phyloP scores from a whole-genome alignment of 2,329 filamentous ascomycete species.

The Nemania sp. region DNA sequence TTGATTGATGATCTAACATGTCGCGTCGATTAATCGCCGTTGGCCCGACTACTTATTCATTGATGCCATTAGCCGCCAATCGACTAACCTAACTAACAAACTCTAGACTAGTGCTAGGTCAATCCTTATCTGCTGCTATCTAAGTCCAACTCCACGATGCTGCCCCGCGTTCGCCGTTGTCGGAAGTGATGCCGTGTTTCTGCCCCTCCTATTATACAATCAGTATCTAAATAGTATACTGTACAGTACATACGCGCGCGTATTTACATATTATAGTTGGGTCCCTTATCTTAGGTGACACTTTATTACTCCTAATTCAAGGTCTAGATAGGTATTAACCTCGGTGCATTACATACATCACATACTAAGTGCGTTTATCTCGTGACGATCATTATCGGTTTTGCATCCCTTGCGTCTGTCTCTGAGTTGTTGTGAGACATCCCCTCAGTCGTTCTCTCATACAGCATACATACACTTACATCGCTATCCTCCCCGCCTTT shows the following conservation, averaged over 20 bases:
- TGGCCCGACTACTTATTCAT: background rate
- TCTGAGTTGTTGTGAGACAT: background rate
- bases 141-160: slow-evolving; percentile 12
- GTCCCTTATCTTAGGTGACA: slow-evolving; percentile 20
- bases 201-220: slow-evolving; percentile 29
- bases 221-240: background rate
- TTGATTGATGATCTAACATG: background rate
- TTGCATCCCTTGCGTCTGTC: too few species aligned
- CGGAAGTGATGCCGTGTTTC: slow-evolving; percentile 30
- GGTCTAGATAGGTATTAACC: slow-evolving; percentile 3
- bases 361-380: slow-evolving; percentile 1
- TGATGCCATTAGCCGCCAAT: background rate
- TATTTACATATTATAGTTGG: background rate
- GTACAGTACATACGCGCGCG: background rate
- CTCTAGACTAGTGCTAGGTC: background rate
- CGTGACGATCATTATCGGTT: slow-evolving; percentile 5
- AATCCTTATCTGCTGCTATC: slow-evolving; percentile 25
- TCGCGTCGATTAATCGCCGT: background rate
- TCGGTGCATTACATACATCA: background rate
- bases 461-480: background rate
- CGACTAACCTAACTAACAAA: background rate
- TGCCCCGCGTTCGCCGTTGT: slow-evolving; percentile 39
- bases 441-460: background rate
- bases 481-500: background rate
- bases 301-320: slow-evolving; percentile 10